Evolutionary conservation across 306 rosid species (phyloP).

Genomic region (Vigna nakashimae): DNA sequence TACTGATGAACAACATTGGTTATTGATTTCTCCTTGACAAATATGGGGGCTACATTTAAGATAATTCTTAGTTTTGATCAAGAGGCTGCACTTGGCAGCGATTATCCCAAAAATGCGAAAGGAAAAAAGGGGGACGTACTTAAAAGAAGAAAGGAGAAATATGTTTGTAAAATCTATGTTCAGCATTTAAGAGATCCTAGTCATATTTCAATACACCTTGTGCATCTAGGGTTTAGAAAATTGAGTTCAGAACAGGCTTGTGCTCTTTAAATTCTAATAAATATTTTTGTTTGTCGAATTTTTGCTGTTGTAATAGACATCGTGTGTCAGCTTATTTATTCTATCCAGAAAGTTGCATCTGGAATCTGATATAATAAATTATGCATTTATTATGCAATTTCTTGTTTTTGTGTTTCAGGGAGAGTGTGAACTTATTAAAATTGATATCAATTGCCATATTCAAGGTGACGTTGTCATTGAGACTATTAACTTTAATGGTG

Average conservation of each 20-base stretch:
- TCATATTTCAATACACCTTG: conserved; percentile 36
- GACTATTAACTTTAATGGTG: conserved; percentile 69
- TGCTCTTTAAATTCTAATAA: neutral
- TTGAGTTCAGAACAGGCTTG: conserved; percentile 29
- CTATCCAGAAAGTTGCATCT: conserved; percentile 14
- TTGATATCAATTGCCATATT: conserved; percentile 85
- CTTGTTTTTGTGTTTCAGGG: conserved; percentile 62
- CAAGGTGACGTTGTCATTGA: conserved; percentile 96
- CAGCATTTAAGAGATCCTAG: conserved; percentile 33
- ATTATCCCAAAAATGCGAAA: conserved; percentile 24
- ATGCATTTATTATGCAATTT: conserved; percentile 38
- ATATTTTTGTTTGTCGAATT: conserved; percentile 7
- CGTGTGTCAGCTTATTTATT: conserved; percentile 26
- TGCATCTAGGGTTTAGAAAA: conserved; percentile 16
- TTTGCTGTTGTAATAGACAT: conserved; percentile 2
- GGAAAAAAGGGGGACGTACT: conserved; percentile 1
- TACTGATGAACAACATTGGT: conserved; percentile 28
- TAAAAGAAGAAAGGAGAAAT: conserved; percentile 9
- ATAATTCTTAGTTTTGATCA: conserved; percentile 26
- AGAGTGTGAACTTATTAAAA: conserved; percentile 83
- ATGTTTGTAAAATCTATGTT: conserved; percentile 25
- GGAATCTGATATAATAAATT: conserved; percentile 19
- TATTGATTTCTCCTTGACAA: conserved; percentile 21
- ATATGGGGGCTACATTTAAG: conserved; percentile 25
- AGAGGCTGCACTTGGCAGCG: conserved; percentile 30